A percentile compares a stretch with the other conserved stretches of the same genome.
Conservation (phyloP, 768 basidiomycete genomes). For the Galerina sulciceps region DNA sequence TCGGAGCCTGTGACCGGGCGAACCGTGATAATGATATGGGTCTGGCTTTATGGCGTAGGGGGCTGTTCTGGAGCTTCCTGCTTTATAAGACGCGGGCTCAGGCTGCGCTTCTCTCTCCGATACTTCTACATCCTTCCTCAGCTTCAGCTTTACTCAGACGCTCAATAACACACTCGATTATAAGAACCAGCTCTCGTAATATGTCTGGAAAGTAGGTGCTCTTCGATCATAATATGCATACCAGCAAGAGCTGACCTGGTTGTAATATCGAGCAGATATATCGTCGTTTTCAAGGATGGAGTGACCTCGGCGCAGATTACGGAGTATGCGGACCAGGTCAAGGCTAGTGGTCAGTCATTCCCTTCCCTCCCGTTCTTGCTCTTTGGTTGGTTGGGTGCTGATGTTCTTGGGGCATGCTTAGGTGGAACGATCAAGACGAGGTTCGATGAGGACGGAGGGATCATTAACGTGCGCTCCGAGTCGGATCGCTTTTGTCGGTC, state of each 20-base stretch:
- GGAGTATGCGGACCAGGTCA: constrained; percentile 16
- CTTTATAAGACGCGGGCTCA: constrained; percentile 3
- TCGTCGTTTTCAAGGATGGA: constrained; percentile 23
- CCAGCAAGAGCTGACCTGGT: not conserved
- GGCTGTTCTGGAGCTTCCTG: not conserved
- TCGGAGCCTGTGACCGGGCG: not conserved
- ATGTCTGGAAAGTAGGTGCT: constrained; percentile 8
- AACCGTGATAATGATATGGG: not conserved
- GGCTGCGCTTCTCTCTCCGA: constrained; percentile 8
- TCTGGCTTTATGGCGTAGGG: constrained; percentile 13
- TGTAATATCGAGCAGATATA: constrained; percentile 13
- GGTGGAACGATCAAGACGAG: constrained; percentile 19
- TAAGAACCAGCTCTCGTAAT: too few relatives aligned
- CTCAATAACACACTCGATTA: too few relatives aligned
- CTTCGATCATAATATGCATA: too few relatives aligned
- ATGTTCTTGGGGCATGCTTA: not conserved
- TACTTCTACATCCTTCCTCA: not conserved
- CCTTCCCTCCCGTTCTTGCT: too few relatives aligned
- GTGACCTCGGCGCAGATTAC: constrained; percentile 18
- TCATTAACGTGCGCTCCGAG: constrained; percentile 22
- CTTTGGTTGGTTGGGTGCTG: not conserved
- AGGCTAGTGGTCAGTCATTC: constrained; percentile 14
- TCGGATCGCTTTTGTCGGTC: not conserved
- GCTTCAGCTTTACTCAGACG: not conserved
- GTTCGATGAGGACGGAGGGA: constrained; percentile 16